Conservation (phyloP, 2,329 filamentous ascomycete genomes). For the Colletotrichum higginsianum region DNA sequence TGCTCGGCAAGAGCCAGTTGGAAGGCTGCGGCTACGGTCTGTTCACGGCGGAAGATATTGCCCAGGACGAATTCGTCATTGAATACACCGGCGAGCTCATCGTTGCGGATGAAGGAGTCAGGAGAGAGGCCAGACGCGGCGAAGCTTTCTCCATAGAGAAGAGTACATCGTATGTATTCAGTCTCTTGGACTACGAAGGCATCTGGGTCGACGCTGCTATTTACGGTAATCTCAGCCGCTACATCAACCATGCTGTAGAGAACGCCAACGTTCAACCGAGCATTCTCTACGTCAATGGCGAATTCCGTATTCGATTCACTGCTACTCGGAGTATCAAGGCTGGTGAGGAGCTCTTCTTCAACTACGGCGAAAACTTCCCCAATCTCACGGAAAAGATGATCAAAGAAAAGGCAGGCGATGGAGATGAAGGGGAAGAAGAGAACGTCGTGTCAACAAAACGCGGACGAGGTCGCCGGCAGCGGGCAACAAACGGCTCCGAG, state of each 20-base stretch:
- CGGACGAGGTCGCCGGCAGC: slow-evolving; percentile 29
- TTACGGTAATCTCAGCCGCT: slow-evolving; percentile 85
- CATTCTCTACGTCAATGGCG: slow-evolving; percentile 81
- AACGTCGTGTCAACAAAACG: slow-evolving; percentile 20
- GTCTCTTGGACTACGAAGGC: slow-evolving; percentile 71
- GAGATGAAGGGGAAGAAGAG: slow-evolving; percentile 39
- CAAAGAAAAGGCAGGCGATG: slow-evolving; percentile 56
- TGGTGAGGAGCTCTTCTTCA: slow-evolving; percentile 86
- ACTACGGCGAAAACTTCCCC: slow-evolving; percentile 81
- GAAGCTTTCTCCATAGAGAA: slow-evolving; percentile 74
- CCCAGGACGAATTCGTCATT: slow-evolving; percentile 80
- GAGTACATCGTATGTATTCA: slow-evolving; percentile 76
- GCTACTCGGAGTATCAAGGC: slow-evolving; percentile 76
- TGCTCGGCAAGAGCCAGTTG: slow-evolving; percentile 80
- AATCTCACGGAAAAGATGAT: slow-evolving; percentile 70
- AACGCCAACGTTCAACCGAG: slow-evolving; percentile 72
- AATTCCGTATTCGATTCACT: slow-evolving; percentile 82
- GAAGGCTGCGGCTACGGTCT: slow-evolving; percentile 81
- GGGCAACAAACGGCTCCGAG: slow-evolving; percentile 8
- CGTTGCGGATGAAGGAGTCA: slow-evolving; percentile 77
- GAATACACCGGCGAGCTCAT: slow-evolving; percentile 88
- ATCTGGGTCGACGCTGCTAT: slow-evolving; percentile 82
- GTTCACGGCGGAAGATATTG: slow-evolving; percentile 78
- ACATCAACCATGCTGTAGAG: slow-evolving; percentile 82
- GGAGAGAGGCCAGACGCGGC: slow-evolving; percentile 74